Base-by-base conservation (phyloP, 2,329 filamentous ascomycete species). In the Xylaria hypoxylon region DNA sequence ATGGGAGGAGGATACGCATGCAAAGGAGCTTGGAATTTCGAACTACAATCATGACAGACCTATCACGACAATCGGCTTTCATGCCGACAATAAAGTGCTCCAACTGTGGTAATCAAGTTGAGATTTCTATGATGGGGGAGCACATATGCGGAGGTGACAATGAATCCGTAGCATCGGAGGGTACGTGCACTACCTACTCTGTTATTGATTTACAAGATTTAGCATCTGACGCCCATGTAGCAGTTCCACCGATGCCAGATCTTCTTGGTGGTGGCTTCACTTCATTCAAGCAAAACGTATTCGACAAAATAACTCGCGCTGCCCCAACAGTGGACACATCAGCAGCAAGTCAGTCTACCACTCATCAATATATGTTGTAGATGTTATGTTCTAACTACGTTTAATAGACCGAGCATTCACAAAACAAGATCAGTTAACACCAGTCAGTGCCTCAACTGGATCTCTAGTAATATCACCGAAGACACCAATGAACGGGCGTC, bases 31-130 rank as follows among this genome's bases (percentile, higher is more conserved):
- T 59, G 45, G 42, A 35, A 48, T 19, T 31, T 42, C 10, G 33
- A 50, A 62, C 48, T 19, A 74, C 72, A 75, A 79, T 68, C 69
- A 86, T 87, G 84, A 80, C 82, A 50, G 77, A 71, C 56, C 69
- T 81, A 68, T 83, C 83, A 73, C 84, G 89, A 76, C 86, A 89
- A 78, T 90, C 88, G 78, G 86, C 87, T 79, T 88, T 94, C 70
- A 84, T 96, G 82, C 92, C 93, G 75, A 89, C 89, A 26, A 92
- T 97, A 80, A 97, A 95, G 84, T 97, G 93, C 80, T 96, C 93
- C 59, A 89, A 86, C 81, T 97, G 93, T 77, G 87, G 89, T 45
- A 79, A 83, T 45, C 88, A 94, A 74, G 92, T 97, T 66, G 90
- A 94, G 76, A 96, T 97, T 72, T 90, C 91, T 45, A 83, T 90